phyloP scores from a whole-genome alignment of 345 rosid species.

The Gynandropsis gynandra region DNA sequence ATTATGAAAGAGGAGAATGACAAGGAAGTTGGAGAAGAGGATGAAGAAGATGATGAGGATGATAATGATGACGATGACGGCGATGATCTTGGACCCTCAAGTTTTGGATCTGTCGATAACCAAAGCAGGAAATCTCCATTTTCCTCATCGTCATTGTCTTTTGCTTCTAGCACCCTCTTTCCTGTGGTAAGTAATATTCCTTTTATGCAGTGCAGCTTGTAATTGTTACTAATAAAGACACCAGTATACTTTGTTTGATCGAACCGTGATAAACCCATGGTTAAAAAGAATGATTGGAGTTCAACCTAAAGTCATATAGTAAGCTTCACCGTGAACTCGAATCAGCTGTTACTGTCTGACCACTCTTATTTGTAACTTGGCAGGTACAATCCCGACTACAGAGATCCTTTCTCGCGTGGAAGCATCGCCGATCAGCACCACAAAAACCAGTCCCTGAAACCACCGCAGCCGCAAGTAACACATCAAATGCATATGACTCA shows the following conservation, averaged over 20 bases:
- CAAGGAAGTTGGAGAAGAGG: constrained; percentile 29
- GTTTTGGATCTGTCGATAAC: constrained; percentile 73
- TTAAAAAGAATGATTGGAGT: neutral
- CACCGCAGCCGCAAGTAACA: constrained; percentile 16
- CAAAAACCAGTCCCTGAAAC: constrained; percentile 20
- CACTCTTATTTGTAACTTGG: neutral
- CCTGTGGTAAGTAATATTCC: constrained; percentile 47
- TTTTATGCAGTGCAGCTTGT: neutral
- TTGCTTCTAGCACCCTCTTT: constrained; percentile 59
- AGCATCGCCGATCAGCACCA: constrained; percentile 29
- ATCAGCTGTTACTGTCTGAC: constrained; percentile 1
- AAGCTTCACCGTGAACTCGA: neutral
- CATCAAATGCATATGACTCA: constrained; percentile 17
- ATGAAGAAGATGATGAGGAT: constrained; percentile 33
- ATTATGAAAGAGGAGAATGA: constrained; percentile 22
- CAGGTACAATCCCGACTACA: constrained; percentile 61
- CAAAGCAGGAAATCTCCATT: constrained; percentile 48
- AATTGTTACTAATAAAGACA: too few relatives aligned
- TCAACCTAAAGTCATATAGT: too few relatives aligned
- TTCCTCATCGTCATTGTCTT: constrained; percentile 60
- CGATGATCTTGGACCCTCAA: constrained; percentile 44
- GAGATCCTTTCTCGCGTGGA: constrained; percentile 47
- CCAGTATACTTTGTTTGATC: neutral
- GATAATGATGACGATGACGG: constrained; percentile 37
- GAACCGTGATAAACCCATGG: neutral